These are phyloP conservation scores for Scopulariopsis brevicaulis DNA, from an alignment of 2,329 filamentous ascomycete genomes.

Conservation along the genomic window DNA sequence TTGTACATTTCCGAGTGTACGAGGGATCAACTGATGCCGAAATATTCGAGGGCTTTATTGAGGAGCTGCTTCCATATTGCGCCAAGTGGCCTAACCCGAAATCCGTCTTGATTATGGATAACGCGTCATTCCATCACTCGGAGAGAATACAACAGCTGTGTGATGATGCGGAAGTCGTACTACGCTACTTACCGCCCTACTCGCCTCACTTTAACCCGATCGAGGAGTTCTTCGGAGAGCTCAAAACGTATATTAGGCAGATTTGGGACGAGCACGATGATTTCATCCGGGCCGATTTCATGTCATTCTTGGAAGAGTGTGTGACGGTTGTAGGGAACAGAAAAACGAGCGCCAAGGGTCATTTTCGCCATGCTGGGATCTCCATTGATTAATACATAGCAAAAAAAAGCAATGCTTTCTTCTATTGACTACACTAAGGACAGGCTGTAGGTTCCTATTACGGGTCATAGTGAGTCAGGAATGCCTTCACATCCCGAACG, in stretches of 20 bases:
- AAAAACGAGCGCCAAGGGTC: conserved; percentile 2
- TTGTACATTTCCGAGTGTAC: conserved; percentile 11
- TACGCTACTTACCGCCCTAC: conserved; percentile 10
- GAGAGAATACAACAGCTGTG: conserved; percentile 14
- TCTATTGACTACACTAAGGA: background rate
- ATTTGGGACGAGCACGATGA: conserved; percentile 8
- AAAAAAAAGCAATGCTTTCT: background rate
- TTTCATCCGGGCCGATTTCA: conserved; percentile 10
- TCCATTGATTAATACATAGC: background rate
- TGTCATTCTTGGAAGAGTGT: conserved; percentile 10
- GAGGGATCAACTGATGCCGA: conserved; percentile 15
- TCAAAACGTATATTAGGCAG: conserved; percentile 11
- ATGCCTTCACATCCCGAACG: conserved; percentile 1
- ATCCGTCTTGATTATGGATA: conserved; percentile 23
- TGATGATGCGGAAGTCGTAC: conserved; percentile 8
- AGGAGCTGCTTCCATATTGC: conserved; percentile 18
- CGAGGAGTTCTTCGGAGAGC: conserved; percentile 11
- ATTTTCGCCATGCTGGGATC: conserved; percentile 8
- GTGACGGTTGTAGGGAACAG: conserved; percentile 9
- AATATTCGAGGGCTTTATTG: conserved; percentile 17
- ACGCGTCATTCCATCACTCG: conserved; percentile 17
- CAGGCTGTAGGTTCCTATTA: background rate
- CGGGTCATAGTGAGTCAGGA: background rate
- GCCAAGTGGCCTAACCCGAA: conserved; percentile 18
- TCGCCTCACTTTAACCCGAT: conserved; percentile 14